Base-by-base conservation (phyloP, 352 stramenopile genomes). In the Pilasporangium apinafurcum region DNA sequence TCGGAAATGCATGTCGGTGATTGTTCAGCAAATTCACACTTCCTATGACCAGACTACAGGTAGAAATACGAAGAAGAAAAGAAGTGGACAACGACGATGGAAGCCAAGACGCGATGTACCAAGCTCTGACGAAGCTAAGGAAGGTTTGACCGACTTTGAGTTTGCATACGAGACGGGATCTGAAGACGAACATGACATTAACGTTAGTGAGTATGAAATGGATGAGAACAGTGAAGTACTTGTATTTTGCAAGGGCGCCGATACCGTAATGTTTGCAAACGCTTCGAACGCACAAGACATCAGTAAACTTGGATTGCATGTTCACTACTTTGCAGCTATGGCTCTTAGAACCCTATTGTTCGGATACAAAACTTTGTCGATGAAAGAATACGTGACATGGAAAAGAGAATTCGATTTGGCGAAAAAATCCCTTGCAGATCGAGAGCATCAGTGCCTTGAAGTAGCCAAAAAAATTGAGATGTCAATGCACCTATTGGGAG, bases 401-500 rank as follows among this genome's bases (percentile, higher is more conserved):
- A 85, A 88, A 46, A 52, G 26, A 17, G 66, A 85, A n/a, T 91
- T 79, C 37, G 74, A 87, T 29, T 36, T 70, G 10, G 78, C 76
- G 12, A 75, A 80, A 20, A 86, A 77, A 38, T 81, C 73, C 1
- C 52, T 89, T 5, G 59, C 64, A 3, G 74, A 86, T 30, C 72
- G 80, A 4, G 71, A 89, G 22, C 59, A 76, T 14, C 44, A 68
- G 6, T 86, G 80, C 38, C 56, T 91, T 1, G 72, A 88, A 44
- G 75, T 85, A 1, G 75, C 81, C 3, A 75, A 66, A 39, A 58
- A 78, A 22, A 79, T 95, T n/a, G 83, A 95, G 26, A 85, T 63
- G 8, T 70, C 71, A 0, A 75, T 97, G 6, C 85, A 91, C 8
- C 69, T 99, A 25, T 62, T 98, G 3, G 96, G 96, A 16, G 95